Evolutionary conservation across 441 rosid genomes (phyloP).

Genomic region (Mallotus repandus): DNA sequence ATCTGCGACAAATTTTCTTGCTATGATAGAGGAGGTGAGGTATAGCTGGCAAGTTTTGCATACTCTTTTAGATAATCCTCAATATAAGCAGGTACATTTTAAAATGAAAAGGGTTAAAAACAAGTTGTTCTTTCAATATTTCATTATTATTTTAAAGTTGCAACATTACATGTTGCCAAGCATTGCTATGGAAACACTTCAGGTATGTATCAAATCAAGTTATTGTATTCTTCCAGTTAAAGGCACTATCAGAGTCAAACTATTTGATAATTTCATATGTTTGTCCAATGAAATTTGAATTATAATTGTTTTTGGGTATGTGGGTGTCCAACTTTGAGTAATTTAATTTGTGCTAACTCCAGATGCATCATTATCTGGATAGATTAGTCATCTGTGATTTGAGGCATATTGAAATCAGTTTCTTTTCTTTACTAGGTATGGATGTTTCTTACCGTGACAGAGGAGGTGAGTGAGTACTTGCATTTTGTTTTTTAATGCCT

Average conservation of each 20-base stretch:
- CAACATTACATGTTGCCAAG: slow-evolving; percentile 59
- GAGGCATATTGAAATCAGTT: too few species aligned
- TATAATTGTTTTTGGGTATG: neutral
- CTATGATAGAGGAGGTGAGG: slow-evolving; percentile 95
- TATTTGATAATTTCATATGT: neutral
- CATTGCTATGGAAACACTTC: slow-evolving; percentile 94
- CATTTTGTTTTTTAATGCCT: too few species aligned
- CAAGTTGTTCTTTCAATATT: slow-evolving; percentile 22
- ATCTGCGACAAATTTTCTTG: slow-evolving; percentile 95
- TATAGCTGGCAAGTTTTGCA: slow-evolving; percentile 57
- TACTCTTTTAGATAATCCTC: slow-evolving; percentile 91
- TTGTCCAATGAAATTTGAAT: neutral
- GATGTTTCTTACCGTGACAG: too few species aligned
- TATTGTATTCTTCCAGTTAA: neutral
- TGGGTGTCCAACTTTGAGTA: neutral
- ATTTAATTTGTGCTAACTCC: neutral
- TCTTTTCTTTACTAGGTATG: too few species aligned
- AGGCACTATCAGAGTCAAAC: neutral
- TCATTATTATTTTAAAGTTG: slow-evolving; percentile 25
- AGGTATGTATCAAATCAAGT: slow-evolving; percentile 97
- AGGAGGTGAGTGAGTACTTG: too few species aligned
- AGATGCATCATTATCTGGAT: neutral
- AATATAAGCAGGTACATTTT: slow-evolving; percentile 78
- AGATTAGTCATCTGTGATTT: slow-evolving; percentile 15
- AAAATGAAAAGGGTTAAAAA: neutral